A percentile compares a stretch with the other conserved stretches of the same genome.
Evolutionary conservation across 176 grass and related monocot genomes (phyloP).

Genomic region (Typha latifolia): DNA sequence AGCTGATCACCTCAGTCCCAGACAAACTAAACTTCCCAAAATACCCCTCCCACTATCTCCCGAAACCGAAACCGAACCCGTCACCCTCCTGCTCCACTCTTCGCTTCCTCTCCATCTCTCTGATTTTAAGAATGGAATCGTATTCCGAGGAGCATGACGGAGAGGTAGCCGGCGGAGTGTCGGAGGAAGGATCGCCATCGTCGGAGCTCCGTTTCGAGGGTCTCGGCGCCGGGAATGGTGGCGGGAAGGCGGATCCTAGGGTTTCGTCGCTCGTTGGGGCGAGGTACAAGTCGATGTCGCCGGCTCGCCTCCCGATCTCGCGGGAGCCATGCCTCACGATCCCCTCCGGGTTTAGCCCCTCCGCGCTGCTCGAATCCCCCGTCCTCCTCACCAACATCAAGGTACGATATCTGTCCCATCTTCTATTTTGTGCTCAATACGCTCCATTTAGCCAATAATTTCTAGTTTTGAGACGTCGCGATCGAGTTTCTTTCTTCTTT

Average conservation of each 20-base stretch:
- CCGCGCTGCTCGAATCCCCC: constrained; percentile 70
- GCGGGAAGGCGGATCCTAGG: constrained; percentile 18
- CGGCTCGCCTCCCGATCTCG: constrained; percentile 73
- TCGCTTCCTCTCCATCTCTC: constrained; percentile 7
- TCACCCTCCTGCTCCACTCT: constrained; percentile 10
- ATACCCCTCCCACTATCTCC: constrained; percentile 38
- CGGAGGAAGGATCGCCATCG: not conserved
- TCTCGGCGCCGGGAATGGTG: not conserved
- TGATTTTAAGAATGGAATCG: not conserved
- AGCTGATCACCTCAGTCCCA: not conserved
- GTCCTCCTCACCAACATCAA: constrained; percentile 89
- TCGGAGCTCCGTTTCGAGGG: not conserved
- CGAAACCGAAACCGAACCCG: constrained; percentile 2
- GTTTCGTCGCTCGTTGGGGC: constrained; percentile 44
- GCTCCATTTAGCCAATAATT: not conserved
- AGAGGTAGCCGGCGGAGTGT: not conserved
- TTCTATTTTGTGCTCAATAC: not conserved
- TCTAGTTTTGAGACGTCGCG: not conserved
- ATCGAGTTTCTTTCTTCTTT: not conserved
- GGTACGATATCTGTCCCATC: constrained; percentile 15
- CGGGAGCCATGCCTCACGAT: constrained; percentile 79
- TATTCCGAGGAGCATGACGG: not conserved
- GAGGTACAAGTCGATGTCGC: constrained; percentile 94
- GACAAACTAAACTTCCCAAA: constrained; percentile 22
- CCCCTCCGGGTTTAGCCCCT: constrained; percentile 77